Conservation (phyloP, 495 filamentous ascomycete species). For the Aspergillus incahuasiensis region DNA sequence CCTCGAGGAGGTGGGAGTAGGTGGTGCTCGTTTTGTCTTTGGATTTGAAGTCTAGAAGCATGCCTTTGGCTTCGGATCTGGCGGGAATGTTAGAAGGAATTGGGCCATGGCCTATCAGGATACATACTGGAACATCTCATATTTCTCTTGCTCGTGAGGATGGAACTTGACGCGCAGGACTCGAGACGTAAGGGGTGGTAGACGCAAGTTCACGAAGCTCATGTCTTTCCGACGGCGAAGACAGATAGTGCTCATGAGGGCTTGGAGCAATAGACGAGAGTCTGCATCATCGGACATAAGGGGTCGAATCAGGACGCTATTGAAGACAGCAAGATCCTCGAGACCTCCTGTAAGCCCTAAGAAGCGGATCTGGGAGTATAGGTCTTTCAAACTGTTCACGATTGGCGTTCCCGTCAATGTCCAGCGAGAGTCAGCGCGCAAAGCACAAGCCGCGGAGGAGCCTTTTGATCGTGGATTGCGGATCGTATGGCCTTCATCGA, state of each 20-base stretch:
- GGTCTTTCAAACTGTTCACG: slow-evolving; percentile 71
- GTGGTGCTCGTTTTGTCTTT: slow-evolving; percentile 39
- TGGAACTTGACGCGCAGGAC: slow-evolving; percentile 75
- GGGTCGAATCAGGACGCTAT: slow-evolving; percentile 66
- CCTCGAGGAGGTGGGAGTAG: slow-evolving; percentile 70
- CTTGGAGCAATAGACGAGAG: slow-evolving; percentile 64
- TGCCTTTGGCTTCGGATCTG: slow-evolving; percentile 68
- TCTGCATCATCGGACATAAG: slow-evolving; percentile 54
- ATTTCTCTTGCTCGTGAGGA: slow-evolving; percentile 71
- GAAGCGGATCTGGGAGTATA: slow-evolving; percentile 79
- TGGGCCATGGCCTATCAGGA: background rate
- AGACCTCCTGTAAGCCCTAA: slow-evolving; percentile 73
- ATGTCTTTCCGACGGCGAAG: slow-evolving; percentile 84
- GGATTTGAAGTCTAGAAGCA: slow-evolving; percentile 56
- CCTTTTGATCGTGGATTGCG: slow-evolving; percentile 72
- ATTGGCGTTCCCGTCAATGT: slow-evolving; percentile 79
- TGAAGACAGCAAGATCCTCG: slow-evolving; percentile 70
- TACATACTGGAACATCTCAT: slow-evolving; percentile 65
- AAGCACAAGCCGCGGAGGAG: slow-evolving; percentile 58
- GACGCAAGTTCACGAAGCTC: slow-evolving; percentile 77
- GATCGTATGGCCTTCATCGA: slow-evolving; percentile 87
- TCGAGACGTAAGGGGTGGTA: slow-evolving; percentile 75
- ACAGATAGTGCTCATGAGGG: slow-evolving; percentile 77
- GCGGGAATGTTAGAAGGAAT: slow-evolving; percentile 16
- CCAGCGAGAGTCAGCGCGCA: slow-evolving; percentile 75